A percentile compares a stretch with the other conserved stretches of the same genome.
Conservation (phyloP, 441 rosid species). For the Brassica balearica region DNA sequence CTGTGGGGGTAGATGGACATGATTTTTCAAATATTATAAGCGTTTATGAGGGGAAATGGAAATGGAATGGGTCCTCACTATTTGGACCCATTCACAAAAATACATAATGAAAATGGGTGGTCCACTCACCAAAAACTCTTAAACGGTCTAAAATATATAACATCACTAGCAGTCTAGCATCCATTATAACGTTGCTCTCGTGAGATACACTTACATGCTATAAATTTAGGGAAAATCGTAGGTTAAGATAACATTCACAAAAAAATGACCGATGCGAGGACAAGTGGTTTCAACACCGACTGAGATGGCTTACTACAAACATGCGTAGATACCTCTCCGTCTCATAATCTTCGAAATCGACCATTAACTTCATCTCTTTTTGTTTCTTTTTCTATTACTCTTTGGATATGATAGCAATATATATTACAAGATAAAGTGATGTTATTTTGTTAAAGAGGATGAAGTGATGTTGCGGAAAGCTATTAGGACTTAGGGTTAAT, state of each 20-base stretch:
- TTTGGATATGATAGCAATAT: too few species aligned
- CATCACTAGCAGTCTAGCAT: constrained; percentile 19
- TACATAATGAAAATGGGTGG: constrained; percentile 43
- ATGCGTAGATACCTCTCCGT: not conserved
- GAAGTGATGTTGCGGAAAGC: too few species aligned
- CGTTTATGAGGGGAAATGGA: constrained; percentile 37
- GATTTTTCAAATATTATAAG: constrained; percentile 23
- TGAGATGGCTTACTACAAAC: constrained; percentile 14
- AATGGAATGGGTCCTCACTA: constrained; percentile 18
- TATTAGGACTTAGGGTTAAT: too few species aligned
- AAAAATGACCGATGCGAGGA: constrained; percentile 28
- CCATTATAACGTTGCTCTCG: constrained; percentile 29
- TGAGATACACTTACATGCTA: constrained; percentile 12
- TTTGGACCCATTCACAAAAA: constrained; percentile 36
- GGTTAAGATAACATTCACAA: constrained; percentile 30
- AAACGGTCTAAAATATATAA: constrained; percentile 40
- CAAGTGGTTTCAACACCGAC: constrained; percentile 23
- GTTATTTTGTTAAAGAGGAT: too few species aligned
- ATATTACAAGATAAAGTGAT: too few species aligned
- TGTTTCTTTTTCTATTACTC: too few species aligned
- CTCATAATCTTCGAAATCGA: too few species aligned
- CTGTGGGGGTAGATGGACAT: constrained; percentile 24
- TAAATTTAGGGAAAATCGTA: constrained; percentile 30
- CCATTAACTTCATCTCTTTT: too few species aligned
- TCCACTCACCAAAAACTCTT: constrained; percentile 41